phyloP scores from a whole-genome alignment of 345 rosid species.

The Pistacia vera region DNA sequence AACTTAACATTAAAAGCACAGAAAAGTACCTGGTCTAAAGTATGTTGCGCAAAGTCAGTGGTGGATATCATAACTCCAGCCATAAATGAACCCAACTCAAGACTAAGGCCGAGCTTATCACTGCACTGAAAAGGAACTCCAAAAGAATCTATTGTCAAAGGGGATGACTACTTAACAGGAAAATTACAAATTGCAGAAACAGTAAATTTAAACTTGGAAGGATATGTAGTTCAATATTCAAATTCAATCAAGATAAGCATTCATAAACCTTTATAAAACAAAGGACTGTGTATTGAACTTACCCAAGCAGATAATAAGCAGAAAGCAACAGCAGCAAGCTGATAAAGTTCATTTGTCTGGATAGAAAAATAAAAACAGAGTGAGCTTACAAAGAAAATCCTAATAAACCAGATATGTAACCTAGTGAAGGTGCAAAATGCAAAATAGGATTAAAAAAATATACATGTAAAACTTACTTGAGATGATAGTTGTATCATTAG shows the following conservation, averaged over 20 bases:
- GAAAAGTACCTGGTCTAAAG: constrained; percentile 85
- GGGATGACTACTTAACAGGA: constrained; percentile 9
- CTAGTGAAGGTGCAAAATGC: constrained; percentile 12
- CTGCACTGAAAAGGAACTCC: constrained; percentile 85
- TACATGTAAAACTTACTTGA: constrained; percentile 63
- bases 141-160: constrained; percentile 13
- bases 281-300: constrained; percentile 33
- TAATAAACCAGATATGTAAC: constrained; percentile 7
- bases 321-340: constrained; percentile 98
- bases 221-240: background rate
- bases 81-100: constrained; percentile 96
- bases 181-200: background rate
- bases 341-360: constrained; percentile 98
- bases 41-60: constrained; percentile 91
- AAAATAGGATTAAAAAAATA: background rate
- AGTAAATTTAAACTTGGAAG: constrained; percentile 8
- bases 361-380: constrained; percentile 25
- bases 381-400: constrained; percentile 2
- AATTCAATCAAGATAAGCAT: background rate
- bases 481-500: constrained; percentile 95
- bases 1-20: background rate
- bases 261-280: background rate
- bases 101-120: constrained; percentile 99
- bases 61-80: constrained; percentile 99
- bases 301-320: constrained; percentile 99